A percentile compares a stretch with the other conserved stretches of the same genome.
Evolutionary conservation across 2,329 filamentous ascomycete genomes (phyloP).

Genomic region (Blumeriella jaapii): DNA sequence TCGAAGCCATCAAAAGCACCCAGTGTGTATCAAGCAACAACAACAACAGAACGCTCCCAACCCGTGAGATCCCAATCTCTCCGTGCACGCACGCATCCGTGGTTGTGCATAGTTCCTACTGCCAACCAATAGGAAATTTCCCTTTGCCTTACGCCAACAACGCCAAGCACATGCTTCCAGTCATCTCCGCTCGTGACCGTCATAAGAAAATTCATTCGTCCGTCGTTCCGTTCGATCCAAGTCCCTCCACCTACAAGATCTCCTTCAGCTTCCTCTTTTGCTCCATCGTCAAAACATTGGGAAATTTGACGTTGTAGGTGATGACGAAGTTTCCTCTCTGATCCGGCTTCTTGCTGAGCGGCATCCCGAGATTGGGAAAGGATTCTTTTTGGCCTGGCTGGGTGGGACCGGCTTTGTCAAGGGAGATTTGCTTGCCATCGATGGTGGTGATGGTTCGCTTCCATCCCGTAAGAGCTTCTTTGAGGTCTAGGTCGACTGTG

Average conservation of each 20-base stretch:
- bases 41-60: too few relatives aligned
- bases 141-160: background rate
- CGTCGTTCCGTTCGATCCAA: background rate
- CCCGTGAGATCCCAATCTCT: too few relatives aligned
- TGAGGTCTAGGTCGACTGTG: constrained; percentile 71
- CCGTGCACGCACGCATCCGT: too few relatives aligned
- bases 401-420: constrained; percentile 75
- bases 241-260: constrained; percentile 44
- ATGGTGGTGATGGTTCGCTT: constrained; percentile 84
- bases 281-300: constrained; percentile 57
- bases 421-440: constrained; percentile 72
- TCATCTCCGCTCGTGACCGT: too few relatives aligned
- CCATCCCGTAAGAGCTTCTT: constrained; percentile 94
- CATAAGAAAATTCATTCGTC: too few relatives aligned
- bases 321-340: constrained; percentile 82
- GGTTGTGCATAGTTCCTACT: too few relatives aligned
- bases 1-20: too few relatives aligned
- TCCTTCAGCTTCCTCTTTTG: constrained; percentile 77
- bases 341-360: constrained; percentile 76
- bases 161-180: background rate
- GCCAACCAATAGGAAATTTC: too few relatives aligned
- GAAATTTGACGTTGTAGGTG: constrained; percentile 88
- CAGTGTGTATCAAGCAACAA: too few relatives aligned
- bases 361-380: constrained; percentile 87
- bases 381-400: constrained; percentile 70